Conservation (phyloP, 208 protist species). For the Vickermania spadyakhi region DNA sequence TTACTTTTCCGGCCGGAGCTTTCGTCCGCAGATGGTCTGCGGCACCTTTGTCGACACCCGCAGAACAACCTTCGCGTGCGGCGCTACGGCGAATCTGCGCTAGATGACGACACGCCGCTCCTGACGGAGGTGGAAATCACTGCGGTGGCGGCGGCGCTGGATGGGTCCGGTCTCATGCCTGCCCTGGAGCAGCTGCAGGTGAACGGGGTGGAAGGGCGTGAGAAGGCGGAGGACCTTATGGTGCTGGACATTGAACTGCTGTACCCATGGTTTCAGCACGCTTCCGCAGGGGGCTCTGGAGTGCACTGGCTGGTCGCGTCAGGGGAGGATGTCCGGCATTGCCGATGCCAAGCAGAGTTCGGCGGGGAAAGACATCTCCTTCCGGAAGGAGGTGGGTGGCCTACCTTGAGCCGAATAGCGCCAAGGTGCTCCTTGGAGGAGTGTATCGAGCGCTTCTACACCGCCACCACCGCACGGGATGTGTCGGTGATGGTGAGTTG, state of each 20-base stretch:
- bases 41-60: conserved; percentile 14
- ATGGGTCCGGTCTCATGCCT: conserved; percentile 22
- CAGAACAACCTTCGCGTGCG: conserved; percentile 40
- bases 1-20: conserved; percentile 19
- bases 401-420: conserved; percentile 2
- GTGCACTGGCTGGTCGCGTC: too few species aligned
- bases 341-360: too few species aligned
- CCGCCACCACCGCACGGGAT: conserved; percentile 57
- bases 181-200: conserved; percentile 40
- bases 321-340: too few species aligned
- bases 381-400: too few species aligned
- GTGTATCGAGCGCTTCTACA: conserved; percentile 57
- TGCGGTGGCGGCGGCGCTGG: conserved; percentile 33
- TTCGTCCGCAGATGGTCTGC: conserved; percentile 22
- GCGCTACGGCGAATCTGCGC: conserved; percentile 7
- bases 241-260: conserved; percentile 61
- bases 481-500: conserved; percentile 41
- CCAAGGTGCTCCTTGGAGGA: conserved; percentile 22
- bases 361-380: too few species aligned
- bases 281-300: too few species aligned
- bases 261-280: conserved; percentile 38
- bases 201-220: conserved; percentile 20
- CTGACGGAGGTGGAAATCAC: conserved; percentile 7
- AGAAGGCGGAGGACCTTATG: neutral
- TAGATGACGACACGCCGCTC: neutral